phyloP scores from a whole-genome alignment of 108 stramenopile species.

The Skeletonema grethae region DNA sequence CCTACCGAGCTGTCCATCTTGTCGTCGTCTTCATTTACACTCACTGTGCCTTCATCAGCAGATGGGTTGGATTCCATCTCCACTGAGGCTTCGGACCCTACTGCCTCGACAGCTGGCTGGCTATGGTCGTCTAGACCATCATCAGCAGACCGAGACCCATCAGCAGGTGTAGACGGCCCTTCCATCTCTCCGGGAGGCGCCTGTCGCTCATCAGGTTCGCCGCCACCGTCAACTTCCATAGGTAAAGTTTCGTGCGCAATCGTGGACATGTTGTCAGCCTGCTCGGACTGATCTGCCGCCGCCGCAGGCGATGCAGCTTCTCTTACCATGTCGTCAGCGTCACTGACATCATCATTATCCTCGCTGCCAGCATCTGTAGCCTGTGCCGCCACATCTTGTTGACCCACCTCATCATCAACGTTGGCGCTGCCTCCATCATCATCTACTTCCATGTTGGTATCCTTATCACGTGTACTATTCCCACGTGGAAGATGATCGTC shows the following conservation, averaged over 20 bases:
- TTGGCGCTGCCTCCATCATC: background rate
- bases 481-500: slow-evolving; percentile 2
- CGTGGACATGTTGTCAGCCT: background rate
- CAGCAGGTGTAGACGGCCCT: background rate
- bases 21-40: background rate
- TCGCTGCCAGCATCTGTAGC: background rate
- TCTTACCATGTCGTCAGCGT: background rate
- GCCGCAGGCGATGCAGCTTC: background rate
- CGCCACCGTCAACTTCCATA: background rate
- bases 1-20: slow-evolving; percentile 2
- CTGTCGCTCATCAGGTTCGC: background rate
- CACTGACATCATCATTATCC: background rate
- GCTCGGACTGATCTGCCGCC: background rate
- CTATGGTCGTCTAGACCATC: background rate
- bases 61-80: background rate
- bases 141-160: background rate
- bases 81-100: background rate
- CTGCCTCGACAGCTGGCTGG: background rate
- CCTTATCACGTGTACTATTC: background rate
- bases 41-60: background rate
- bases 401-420: background rate
- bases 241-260: background rate
- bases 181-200: background rate
- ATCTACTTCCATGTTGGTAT: background rate
- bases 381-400: background rate